Conservation (phyloP, 169 alveolate species). For the Eimeria brunetti region DNA sequence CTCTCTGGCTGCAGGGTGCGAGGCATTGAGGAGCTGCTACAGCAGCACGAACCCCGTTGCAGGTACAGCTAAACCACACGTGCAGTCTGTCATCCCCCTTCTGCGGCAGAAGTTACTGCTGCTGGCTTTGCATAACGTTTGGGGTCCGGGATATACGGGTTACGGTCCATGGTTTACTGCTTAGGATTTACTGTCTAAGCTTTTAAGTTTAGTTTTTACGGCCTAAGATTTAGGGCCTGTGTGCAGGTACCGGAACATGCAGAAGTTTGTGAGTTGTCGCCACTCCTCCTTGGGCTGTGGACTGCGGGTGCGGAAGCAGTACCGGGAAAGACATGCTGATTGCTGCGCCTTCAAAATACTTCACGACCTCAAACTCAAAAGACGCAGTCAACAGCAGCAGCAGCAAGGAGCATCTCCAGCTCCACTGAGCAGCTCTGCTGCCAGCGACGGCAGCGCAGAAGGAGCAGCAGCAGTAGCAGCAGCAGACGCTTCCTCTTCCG, state of each 20-base stretch:
- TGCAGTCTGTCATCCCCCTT: neutral
- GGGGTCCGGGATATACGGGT: too few species aligned
- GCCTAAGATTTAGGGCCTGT: neutral
- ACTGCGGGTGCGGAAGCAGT: constrained; percentile 59
- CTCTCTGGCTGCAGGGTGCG: constrained; percentile 80
- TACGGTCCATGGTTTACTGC: too few species aligned
- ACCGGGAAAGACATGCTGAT: constrained; percentile 70
- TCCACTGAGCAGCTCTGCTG: neutral
- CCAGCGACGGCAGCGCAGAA: neutral
- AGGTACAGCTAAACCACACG: neutral
- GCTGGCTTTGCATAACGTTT: neutral
- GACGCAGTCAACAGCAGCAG: constrained; percentile 43
- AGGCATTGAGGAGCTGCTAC: constrained; percentile 78
- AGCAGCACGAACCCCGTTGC: constrained; percentile 82
- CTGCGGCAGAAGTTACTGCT: neutral
- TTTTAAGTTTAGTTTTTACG: neutral
- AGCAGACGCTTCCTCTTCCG: neutral
- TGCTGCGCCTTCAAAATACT: constrained; percentile 75
- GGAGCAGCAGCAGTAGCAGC: neutral
- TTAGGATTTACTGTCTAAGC: too few species aligned
- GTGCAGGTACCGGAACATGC: constrained; percentile 80
- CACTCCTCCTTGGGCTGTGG: constrained; percentile 75
- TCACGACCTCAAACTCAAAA: neutral
- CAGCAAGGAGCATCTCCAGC: neutral
- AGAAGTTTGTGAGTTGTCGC: constrained; percentile 74